Conservation (phyloP, 1,139 yeast species). For the Neolecta irregularis region DNA sequence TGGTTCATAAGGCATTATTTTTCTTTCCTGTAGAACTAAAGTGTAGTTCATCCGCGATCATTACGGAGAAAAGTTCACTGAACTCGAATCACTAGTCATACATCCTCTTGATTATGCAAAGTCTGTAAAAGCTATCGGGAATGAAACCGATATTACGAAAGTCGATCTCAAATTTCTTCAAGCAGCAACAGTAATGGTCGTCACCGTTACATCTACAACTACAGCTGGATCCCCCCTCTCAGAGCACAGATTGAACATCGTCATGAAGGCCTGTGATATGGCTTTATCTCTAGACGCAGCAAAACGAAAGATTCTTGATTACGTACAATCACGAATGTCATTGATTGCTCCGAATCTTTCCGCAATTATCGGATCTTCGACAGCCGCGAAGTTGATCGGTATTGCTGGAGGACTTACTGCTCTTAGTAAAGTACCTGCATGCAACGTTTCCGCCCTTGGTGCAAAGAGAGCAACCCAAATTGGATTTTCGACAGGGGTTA, state of each 20-base stretch:
- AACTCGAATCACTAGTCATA: slow-evolving; percentile 48
- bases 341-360: slow-evolving; percentile 68
- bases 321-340: slow-evolving; percentile 42
- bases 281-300: slow-evolving; percentile 34
- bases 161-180: slow-evolving; percentile 18
- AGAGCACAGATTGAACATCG: slow-evolving; percentile 27
- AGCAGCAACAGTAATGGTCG: slow-evolving; percentile 52
- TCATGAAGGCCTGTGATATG: slow-evolving; percentile 35
- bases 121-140: slow-evolving; percentile 38
- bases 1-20: slow-evolving; percentile 27
- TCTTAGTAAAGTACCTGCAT: slow-evolving; percentile 58
- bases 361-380: slow-evolving; percentile 52
- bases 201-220: slow-evolving; percentile 57
- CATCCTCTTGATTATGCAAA: slow-evolving; percentile 51
- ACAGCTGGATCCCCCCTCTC: slow-evolving; percentile 26
- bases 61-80: slow-evolving; percentile 54
- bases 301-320: slow-evolving; percentile 33
- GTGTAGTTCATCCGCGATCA: slow-evolving; percentile 32
- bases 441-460: slow-evolving; percentile 72
- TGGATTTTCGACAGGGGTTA: slow-evolving; percentile 29
- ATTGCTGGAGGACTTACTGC: slow-evolving; percentile 58
- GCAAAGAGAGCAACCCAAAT: slow-evolving; percentile 38
- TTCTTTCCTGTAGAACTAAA: not conserved
- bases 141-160: slow-evolving; percentile 22
- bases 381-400: slow-evolving; percentile 61